Base-by-base conservation (phyloP, 2,329 filamentous ascomycete species). In the Phaeosphaeriaceae sp. region DNA sequence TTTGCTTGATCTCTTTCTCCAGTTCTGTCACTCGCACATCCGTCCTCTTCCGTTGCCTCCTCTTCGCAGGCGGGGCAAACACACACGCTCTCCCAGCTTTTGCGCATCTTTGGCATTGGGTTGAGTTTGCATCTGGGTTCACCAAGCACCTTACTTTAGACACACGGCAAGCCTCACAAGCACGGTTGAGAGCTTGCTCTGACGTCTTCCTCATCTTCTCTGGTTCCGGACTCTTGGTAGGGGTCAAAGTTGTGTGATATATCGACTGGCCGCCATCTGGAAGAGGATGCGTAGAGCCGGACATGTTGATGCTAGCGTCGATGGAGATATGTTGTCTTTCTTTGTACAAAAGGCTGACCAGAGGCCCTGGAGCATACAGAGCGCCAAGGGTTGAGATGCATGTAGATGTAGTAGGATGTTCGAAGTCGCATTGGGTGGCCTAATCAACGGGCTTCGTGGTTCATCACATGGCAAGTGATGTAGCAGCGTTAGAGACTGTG, bases 1-100 rank as follows among this genome's bases (percentile, higher is more conserved):
- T 72, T 51, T 74, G 70, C 57, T 68, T 73, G 46, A 77, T 70
- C 51, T 76, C 74, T 55, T 64, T 74, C 59, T 77, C 75, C 7
- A 77, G 57, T 44, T 77, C 75, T 25, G 75, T 73, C 6, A 77
- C 74, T 19, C 75, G 63, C 10, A 76, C 72, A 55, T 77, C 75
- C 48, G 75, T 77, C 46, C 74, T 68, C 41, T 77, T 77, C 6
- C 74, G 65, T 50, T 76, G 75, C 13, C 73, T 60, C 36, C 75
- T 63, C 62, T 76, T 76, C 46, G 68, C 70, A n/a, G 75, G 74
- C 1, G 74, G 62, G 17, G 73, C 72, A 60, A 77, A 77, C n/a
- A 76, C 45, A 55, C 75, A 77, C 13, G 61, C 45, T 51, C 65
- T 63, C 15, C 68, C 71, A 24, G 72, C 72, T 55, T 73, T 77